Evolutionary conservation across 1,284 basidiomycete genomes (phyloP), one percentile per base, ranked within the genome.

Genomic region (Ceratobasidium sp.): DNA sequence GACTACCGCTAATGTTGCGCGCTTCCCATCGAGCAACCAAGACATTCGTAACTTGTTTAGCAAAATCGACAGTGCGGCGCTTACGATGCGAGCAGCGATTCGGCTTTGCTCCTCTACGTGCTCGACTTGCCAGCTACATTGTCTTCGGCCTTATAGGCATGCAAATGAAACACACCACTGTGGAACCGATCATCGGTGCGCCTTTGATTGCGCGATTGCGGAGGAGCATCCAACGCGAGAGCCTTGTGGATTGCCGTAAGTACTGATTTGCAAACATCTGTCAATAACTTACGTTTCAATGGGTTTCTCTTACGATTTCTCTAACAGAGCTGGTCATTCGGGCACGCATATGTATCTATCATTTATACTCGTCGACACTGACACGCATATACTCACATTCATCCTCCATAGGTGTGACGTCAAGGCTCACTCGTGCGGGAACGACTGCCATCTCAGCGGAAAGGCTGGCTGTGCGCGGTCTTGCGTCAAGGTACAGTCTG

Each of bases 61-160:
- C 60, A 80, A 82, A 7, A 86, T 88, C 75, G 86, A 88, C 84
- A 1, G 81, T 82, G 2, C 85, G 89, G 3, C 23, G 28, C 26
- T 35, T 39, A 86, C 88, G 60, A 79, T 90, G 67, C 85, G 81
- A 68, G 81, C 85, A 0, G 86, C 83, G 60, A 82, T 88, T 6
- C 86, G 88, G 64, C 80, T 90, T 0, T 91, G 90, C 80, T 83
- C 83, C 51, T 78, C 85, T 56, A 83, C 85, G 53, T 91, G 90
- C 78, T 77, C 78, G 0, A 73, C 67, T 0, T 91, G 90, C 80
- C 84, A 87, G 56, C 83, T 90, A 2, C 78, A 82, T 17, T 91
- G 90, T 76, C 54, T 89, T 5, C 83, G 82, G 20, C 83, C 82
- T 66, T 84, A 85, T 1, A 83, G 83, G 13, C 90, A 91, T 74